These are phyloP conservation scores for Hyphodiscus sp. DNA, from an alignment of 2,329 filamentous ascomycete genomes.

Conservation along the genomic window DNA sequence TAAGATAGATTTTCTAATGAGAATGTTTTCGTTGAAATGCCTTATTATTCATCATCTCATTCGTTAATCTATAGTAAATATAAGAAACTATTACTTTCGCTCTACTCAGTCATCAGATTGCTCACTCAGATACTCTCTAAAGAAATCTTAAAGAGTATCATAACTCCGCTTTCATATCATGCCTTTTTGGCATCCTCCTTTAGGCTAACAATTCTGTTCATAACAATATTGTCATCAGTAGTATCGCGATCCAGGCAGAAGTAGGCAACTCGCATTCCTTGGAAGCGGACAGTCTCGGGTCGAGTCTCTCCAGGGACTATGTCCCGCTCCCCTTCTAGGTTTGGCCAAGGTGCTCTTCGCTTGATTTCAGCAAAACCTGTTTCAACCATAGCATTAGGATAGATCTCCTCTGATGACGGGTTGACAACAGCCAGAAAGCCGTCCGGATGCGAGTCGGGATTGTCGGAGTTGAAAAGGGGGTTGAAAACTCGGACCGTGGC, in stretches of 20 bases:
- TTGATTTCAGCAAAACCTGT: constrained; percentile 70
- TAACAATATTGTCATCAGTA: constrained; percentile 64
- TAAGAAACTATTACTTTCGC: no score
- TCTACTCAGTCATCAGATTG: no score
- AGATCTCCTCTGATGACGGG: constrained; percentile 70
- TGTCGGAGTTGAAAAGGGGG: constrained; percentile 74
- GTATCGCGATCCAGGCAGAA: constrained; percentile 62
- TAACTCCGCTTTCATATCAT: no score
- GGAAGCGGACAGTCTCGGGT: constrained; percentile 73
- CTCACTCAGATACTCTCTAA: no score
- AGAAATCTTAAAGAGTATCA: no score
- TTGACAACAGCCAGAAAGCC: constrained; percentile 79
- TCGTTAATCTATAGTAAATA: no score
- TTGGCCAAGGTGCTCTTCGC: constrained; percentile 68
- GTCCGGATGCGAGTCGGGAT: constrained; percentile 66
- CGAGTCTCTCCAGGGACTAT: constrained; percentile 45
- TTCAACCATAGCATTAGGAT: constrained; percentile 69
- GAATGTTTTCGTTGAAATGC: no score
- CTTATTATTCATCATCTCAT: no score
- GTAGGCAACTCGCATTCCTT: constrained; percentile 79
- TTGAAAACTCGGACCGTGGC: constrained; percentile 72
- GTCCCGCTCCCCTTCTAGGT: constrained; percentile 56
- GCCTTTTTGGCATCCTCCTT: constrained; percentile 71
- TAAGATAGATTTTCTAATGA: no score
- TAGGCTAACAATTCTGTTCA: constrained; percentile 82